Evolutionary conservation across 169 alveolate species (phyloP), one percentile per base, ranked within the genome.

Genomic region (Plasmodium malariae): DNA sequence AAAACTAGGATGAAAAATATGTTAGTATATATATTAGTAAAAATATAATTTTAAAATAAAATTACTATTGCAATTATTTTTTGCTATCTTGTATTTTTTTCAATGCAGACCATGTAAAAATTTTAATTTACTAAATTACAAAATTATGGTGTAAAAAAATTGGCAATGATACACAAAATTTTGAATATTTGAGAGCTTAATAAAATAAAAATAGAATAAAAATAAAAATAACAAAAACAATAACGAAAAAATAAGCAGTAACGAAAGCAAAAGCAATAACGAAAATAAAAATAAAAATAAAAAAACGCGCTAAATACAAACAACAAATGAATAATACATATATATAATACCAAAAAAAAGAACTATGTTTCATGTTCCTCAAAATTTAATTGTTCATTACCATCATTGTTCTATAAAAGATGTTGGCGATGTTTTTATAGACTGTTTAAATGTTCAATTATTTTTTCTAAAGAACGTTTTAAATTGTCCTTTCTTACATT

Each of bases 381-480:
- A 86, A 86, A 70, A 69, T 30, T 86, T 86, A 45, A 86, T 86
- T 65, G 85, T 86, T 69, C 92, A 86, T 70, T 86, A 86, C 28
- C 62, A 68, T 65, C 76, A 86, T 45, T 86, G 92, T 70, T 86
- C 92, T 70, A 69, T 86, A 70, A 45, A 62, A 55, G 65, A 49
- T 86, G 67, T 70, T 70, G 92, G 92, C 26, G 92, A 86, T 17
- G 21, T 71, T 51, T 86, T 69, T 63, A 57, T 86, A 86, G 87
- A 86, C 54, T 69, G 17, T 65, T 17, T 86, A 86, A 86, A 70
- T 36, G 92, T 86, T 28, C 76, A 69, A 60, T 60, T 86, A 54
- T 72, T 86, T 70, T 86, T 86, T 59, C 43, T 86, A 60, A 86
- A 86, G 57, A 86, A 40, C 21, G 86, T 86, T 55, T 70, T 86